Conservation (phyloP, 306 rosid genomes). For the Quercus bicolor region DNA sequence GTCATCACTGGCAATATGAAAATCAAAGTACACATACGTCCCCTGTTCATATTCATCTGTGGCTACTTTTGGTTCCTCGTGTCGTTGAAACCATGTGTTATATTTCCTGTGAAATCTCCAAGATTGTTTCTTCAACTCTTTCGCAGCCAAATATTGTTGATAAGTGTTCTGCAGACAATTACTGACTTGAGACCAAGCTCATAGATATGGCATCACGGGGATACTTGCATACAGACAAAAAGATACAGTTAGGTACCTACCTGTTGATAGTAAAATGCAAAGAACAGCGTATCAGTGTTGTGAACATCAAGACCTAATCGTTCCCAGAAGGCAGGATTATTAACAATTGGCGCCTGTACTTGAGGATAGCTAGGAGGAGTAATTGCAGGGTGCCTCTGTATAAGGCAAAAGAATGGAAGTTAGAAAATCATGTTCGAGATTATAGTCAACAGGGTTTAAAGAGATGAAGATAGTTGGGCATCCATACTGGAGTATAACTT, state of each 20-base stretch:
- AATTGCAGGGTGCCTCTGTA: constrained; percentile 71
- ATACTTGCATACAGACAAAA: not conserved
- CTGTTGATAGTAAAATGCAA: constrained; percentile 94
- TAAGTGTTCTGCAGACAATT: constrained; percentile 73
- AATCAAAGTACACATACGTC: constrained; percentile 92
- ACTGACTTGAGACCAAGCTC: constrained; percentile 13
- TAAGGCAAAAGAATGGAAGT: constrained; percentile 15
- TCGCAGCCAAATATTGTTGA: constrained; percentile 96
- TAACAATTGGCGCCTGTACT: constrained; percentile 87
- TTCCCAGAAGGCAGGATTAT: constrained; percentile 97
- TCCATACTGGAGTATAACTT: constrained; percentile 72
- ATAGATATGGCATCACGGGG: constrained; percentile 4
- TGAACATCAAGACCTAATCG: constrained; percentile 61
- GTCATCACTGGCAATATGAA: constrained; percentile 82
- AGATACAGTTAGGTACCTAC: constrained; percentile 32
- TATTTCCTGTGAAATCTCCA: constrained; percentile 98
- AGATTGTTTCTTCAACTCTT: constrained; percentile 96
- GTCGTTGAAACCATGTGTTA: constrained; percentile 96
- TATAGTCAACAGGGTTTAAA: not conserved
- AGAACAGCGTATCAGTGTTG: constrained; percentile 85
- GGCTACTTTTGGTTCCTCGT: constrained; percentile 97
- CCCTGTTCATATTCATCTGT: constrained; percentile 98
- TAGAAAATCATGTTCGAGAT: constrained; percentile 1
- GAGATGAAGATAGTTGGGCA: constrained; percentile 11
- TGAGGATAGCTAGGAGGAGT: constrained; percentile 92